Evolutionary conservation across 345 rosid genomes (phyloP).

Genomic region (Gossypium rotundifolium): DNA sequence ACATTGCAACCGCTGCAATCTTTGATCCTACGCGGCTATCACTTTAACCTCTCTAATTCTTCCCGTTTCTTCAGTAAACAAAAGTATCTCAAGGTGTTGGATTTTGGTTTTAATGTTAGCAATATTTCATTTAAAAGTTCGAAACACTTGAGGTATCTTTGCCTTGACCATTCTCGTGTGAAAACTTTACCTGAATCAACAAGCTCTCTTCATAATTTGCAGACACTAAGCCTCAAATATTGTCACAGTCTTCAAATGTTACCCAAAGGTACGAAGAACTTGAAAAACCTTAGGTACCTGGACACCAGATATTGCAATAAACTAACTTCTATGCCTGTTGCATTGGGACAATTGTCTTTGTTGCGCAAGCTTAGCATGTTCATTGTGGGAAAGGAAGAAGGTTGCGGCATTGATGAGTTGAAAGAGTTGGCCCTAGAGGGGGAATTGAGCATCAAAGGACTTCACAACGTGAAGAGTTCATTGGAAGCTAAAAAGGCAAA

Average conservation of each 20-base stretch:
- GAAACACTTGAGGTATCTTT: constrained; percentile 4
- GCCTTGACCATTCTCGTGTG: background rate
- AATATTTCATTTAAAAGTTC: background rate
- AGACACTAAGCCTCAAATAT: background rate
- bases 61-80: background rate
- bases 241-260: background rate
- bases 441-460: background rate
- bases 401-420: background rate
- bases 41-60: accelerated
- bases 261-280: background rate
- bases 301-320: accelerated
- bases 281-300: background rate
- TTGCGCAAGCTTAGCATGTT: background rate
- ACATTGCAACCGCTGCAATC: background rate
- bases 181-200: background rate
- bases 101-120: accelerated
- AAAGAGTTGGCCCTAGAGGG: too few relatives aligned
- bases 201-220: background rate
- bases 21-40: background rate
- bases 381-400: background rate
- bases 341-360: background rate
- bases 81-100: background rate
- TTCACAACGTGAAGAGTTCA: background rate
- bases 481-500: background rate
- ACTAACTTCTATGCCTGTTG: background rate